These are phyloP conservation scores for Cryptosporidium ubiquitum DNA, from an alignment of 169 alveolate species.

Conservation along the genomic window DNA sequence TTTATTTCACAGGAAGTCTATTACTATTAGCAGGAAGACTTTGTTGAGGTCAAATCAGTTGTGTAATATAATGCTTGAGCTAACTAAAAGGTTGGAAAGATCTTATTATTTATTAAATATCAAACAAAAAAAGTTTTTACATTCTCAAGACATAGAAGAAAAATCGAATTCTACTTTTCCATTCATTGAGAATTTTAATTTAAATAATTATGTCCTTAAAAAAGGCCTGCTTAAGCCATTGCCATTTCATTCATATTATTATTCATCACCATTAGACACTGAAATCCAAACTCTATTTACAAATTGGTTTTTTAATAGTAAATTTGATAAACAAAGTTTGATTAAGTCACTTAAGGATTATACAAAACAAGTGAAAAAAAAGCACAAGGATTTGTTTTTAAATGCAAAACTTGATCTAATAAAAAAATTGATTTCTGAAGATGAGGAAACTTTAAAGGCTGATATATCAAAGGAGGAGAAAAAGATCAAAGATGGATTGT, in stretches of 20 bases:
- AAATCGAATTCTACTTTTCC: neutral
- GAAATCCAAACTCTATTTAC: neutral
- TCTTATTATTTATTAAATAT: slow-evolving; percentile 3
- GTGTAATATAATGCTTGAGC: slow-evolving; percentile 42
- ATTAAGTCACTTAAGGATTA: neutral
- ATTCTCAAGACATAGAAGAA: neutral
- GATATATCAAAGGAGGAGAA: neutral
- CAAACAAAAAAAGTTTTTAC: neutral
- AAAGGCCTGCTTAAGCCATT: slow-evolving; percentile 11
- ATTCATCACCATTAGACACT: slow-evolving; percentile 22
- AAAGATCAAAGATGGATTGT: neutral
- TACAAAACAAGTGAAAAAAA: neutral
- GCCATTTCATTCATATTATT: slow-evolving; percentile 42
- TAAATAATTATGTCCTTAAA: neutral
- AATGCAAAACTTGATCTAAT: slow-evolving; percentile 15
- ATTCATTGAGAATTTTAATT: neutral
- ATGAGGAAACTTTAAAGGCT: neutral
- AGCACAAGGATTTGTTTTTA: slow-evolving; percentile 15
- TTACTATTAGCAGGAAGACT: slow-evolving; percentile 32
- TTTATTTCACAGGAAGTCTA: slow-evolving; percentile 40
- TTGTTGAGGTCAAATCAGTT: slow-evolving; percentile 61
- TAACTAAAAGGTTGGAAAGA: slow-evolving; percentile 28
- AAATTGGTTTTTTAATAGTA: neutral
- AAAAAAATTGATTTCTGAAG: slow-evolving; percentile 11
- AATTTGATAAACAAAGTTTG: neutral